phyloP scores from a whole-genome alignment of 805 yeast genomes.

The Suhomyces emberorum region DNA sequence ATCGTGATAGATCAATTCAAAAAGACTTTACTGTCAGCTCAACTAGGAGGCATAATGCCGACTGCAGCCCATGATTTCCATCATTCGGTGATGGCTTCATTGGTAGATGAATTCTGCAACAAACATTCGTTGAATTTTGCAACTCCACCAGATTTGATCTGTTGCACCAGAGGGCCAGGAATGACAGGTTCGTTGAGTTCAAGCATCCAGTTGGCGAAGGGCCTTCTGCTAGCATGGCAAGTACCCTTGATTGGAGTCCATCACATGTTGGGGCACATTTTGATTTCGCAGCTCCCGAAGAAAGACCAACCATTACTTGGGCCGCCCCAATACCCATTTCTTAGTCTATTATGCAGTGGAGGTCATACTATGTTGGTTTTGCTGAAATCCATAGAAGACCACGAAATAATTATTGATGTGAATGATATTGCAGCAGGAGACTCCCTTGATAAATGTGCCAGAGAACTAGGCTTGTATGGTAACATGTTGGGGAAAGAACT shows the following conservation, averaged over 20 bases:
- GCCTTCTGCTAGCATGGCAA: slow-evolving; percentile 73
- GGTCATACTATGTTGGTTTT: slow-evolving; percentile 91
- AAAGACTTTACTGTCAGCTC: slow-evolving; percentile 60
- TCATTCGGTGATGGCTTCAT: slow-evolving; percentile 50
- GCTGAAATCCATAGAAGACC: slow-evolving; percentile 57
- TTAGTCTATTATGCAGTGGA: slow-evolving; percentile 81
- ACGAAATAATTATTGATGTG: slow-evolving; percentile 71
- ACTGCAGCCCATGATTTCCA: slow-evolving; percentile 81
- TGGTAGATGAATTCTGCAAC: slow-evolving; percentile 46
- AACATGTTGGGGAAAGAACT: slow-evolving; percentile 83
- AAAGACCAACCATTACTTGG: slow-evolving; percentile 44
- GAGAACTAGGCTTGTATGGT: slow-evolving; percentile 77
- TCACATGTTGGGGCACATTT: slow-evolving; percentile 92
- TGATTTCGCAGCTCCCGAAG: slow-evolving; percentile 43
- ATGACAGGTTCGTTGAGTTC: slow-evolving; percentile 86
- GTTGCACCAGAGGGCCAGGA: slow-evolving; percentile 96
- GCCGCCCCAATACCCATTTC: slow-evolving; percentile 59
- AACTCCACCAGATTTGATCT: slow-evolving; percentile 64
- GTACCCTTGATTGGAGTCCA: slow-evolving; percentile 86
- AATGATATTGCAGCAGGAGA: slow-evolving; percentile 92
- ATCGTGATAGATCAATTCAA: slow-evolving; percentile 56
- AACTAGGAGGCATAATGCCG: slow-evolving; percentile 84
- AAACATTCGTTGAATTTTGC: slow-evolving; percentile 27
- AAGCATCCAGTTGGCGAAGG: slow-evolving; percentile 82
- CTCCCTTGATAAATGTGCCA: slow-evolving; percentile 87